A percentile compares a stretch with the other conserved stretches of the same genome.
Evolutionary conservation across 208 protist genomes (phyloP).

Genomic region (Acanthamoeba culbertsoni): DNA sequence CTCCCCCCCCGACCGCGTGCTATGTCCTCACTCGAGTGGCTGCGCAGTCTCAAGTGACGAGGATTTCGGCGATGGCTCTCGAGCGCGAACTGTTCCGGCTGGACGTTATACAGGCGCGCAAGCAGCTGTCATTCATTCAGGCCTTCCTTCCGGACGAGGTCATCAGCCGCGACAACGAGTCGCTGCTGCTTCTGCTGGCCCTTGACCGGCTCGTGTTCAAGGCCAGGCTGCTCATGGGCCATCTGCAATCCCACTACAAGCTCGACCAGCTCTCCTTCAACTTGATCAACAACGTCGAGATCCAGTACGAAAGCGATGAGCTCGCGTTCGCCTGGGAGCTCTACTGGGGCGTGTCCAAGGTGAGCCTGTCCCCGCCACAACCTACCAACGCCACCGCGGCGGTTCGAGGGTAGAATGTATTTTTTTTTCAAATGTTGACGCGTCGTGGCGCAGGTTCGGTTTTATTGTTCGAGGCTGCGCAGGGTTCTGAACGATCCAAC

Average conservation of each 20-base stretch:
- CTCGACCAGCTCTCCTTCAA: conserved; percentile 61
- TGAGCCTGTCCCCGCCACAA: not conserved
- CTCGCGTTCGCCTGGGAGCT: conserved; percentile 54
- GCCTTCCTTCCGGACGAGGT: conserved; percentile 52
- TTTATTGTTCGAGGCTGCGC: conserved; percentile 4
- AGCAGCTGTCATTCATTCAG: conserved; percentile 53
- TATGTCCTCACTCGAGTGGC: not conserved
- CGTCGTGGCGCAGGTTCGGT: not conserved
- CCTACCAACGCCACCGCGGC: no score
- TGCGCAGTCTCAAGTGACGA: conserved; percentile 29
- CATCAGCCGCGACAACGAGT: conserved; percentile 23
- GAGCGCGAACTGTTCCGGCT: conserved; percentile 30
- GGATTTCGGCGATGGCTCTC: not conserved
- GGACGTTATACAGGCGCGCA: conserved; percentile 31
- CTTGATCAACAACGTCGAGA: conserved; percentile 53
- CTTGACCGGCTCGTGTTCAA: conserved; percentile 37
- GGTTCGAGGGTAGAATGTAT: no score
- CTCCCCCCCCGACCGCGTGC: no score
- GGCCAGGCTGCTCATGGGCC: not conserved
- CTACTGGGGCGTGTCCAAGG: conserved; percentile 53
- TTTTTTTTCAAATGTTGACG: not conserved
- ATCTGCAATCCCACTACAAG: conserved; percentile 52
- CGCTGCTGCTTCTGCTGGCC: conserved; percentile 11
- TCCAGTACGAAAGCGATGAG: conserved; percentile 25
- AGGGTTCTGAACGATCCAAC: conserved; percentile 18